Base-by-base conservation (phyloP, 2,329 filamentous ascomycete species). In the Nemania serpens region DNA sequence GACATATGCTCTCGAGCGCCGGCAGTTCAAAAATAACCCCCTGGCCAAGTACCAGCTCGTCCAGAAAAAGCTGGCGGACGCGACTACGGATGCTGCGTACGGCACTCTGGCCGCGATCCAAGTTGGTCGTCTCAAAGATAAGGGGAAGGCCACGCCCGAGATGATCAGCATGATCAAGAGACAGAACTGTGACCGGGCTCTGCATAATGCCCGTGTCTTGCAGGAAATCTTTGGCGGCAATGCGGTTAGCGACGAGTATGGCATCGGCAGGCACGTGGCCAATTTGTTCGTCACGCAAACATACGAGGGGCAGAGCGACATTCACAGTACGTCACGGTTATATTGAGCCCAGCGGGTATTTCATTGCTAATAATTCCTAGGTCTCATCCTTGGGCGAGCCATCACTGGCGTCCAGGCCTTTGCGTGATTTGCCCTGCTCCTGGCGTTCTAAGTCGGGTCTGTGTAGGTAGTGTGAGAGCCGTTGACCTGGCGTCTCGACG, bases 141-240 rank as follows among this genome's bases (percentile, higher is more conserved):
- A 91, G 74, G 93, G 93, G 65, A 91, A 92, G 76, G 87, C 85
- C 22, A 88, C 90, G 2, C 93, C 95, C 6, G 95, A 99, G 80
- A 98, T 98, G 94, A 96, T 99, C 71, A 88, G 85, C 75, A 85
- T 99, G 91, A 88, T 98, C 74, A 99, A 99, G 84, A 84, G 95
- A 68, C 93, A 98, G 79, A 99, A 99, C 77, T 99, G 95, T 76
- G 95, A 99, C 77, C 82, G 89, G 54, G 95, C 95, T 15, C 80
- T 99, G 70, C 80, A 85, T 33, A 93, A 94, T 67, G 88, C 93
- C 18, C 84, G 95, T 67, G 80, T 83, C 73, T 80, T 99, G 63
- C 95, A 99, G 77, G 95, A 99, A 79, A 86, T 99, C 20, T 97
- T 99, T 78, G 95, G 95, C 59, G 95, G 95, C 33, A 99, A 99